These are phyloP conservation scores for Calocybe gangraenosa DNA, from an alignment of 768 basidiomycete species.

Conservation along the genomic window DNA sequence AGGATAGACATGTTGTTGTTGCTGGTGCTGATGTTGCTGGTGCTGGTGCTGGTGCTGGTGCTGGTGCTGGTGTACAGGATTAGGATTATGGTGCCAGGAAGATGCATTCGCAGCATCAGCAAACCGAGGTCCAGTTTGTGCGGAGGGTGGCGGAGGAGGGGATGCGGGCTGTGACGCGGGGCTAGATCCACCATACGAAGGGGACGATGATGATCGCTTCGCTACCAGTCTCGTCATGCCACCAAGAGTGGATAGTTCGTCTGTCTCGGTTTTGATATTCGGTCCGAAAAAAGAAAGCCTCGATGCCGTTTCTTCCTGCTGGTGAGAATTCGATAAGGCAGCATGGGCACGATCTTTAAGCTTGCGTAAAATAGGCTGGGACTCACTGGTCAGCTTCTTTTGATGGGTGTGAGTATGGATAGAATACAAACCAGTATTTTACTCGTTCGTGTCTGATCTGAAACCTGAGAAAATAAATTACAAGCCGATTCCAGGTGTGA, in stretches of 20 bases:
- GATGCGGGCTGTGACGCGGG: slow-evolving; percentile 43
- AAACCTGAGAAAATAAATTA: slow-evolving; percentile 52
- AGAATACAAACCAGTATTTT: slow-evolving; percentile 48
- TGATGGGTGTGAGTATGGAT: no score
- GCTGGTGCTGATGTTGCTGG: slow-evolving; percentile 21
- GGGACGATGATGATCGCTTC: slow-evolving; percentile 44
- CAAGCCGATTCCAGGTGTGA: slow-evolving; percentile 63
- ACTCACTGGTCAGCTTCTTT: no score
- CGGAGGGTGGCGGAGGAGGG: slow-evolving; percentile 29
- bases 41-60: slow-evolving; percentile 24
- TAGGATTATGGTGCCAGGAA: slow-evolving; percentile 28
- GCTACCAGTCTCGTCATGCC: slow-evolving; percentile 63
- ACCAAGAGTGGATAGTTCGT: slow-evolving; percentile 56
- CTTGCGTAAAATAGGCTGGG: slow-evolving; percentile 58
- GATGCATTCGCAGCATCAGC: slow-evolving; percentile 14
- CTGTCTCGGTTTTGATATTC: slow-evolving; percentile 54
- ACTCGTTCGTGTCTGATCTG: slow-evolving; percentile 46
- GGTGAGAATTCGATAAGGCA: slow-evolving; percentile 28
- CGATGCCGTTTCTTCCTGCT: slow-evolving; percentile 19
- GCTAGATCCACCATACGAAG: slow-evolving; percentile 37
- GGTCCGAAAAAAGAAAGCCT: slow-evolving; percentile 33
- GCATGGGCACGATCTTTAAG: slow-evolving; percentile 50
- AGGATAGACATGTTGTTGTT: slow-evolving; percentile 30
- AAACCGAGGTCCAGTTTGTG: slow-evolving; percentile 16
- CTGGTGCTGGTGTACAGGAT: slow-evolving; percentile 19